Evolutionary conservation across 345 rosid genomes (phyloP).

Genomic region (Noccaea bulbosa): DNA sequence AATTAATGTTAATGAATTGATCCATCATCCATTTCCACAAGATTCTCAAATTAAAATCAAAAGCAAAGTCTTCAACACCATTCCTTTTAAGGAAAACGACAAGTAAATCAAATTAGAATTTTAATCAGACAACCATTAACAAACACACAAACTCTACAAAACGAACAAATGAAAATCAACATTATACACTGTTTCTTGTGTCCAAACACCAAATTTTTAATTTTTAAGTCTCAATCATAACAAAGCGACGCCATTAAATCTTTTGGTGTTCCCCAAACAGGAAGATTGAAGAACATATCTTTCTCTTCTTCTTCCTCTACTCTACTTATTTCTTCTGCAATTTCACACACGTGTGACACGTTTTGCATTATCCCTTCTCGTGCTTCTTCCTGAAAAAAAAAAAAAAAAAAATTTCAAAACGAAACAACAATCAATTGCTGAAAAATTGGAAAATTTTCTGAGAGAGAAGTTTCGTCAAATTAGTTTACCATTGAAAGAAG

Average conservation of each 20-base stretch:
- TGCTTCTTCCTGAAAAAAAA: conserved; percentile 54
- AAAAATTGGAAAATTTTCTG: neutral
- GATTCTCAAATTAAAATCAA: neutral
- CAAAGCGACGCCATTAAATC: conserved; percentile 66
- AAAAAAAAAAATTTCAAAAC: too few species aligned
- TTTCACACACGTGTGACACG: conserved; percentile 60
- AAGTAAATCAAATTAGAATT: neutral
- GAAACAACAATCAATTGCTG: neutral
- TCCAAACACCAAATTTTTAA: neutral
- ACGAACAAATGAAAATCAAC: neutral
- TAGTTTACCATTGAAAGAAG: conserved; percentile 62
- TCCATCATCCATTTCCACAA: too few species aligned
- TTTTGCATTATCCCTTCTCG: conserved; percentile 57
- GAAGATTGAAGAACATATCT: conserved; percentile 57
- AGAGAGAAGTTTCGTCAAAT: neutral
- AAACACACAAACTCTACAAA: neutral
- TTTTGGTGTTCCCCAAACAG: conserved; percentile 67
- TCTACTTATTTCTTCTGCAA: conserved; percentile 59
- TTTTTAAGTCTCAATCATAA: conserved; percentile 31
- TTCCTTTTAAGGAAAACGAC: neutral
- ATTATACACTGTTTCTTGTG: neutral
- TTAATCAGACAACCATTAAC: neutral
- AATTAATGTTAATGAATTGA: too few species aligned
- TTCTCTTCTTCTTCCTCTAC: conserved; percentile 52
- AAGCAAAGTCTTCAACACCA: neutral